Evolutionary conservation across 306 rosid species (phyloP).

Genomic region (Argentina anserina): DNA sequence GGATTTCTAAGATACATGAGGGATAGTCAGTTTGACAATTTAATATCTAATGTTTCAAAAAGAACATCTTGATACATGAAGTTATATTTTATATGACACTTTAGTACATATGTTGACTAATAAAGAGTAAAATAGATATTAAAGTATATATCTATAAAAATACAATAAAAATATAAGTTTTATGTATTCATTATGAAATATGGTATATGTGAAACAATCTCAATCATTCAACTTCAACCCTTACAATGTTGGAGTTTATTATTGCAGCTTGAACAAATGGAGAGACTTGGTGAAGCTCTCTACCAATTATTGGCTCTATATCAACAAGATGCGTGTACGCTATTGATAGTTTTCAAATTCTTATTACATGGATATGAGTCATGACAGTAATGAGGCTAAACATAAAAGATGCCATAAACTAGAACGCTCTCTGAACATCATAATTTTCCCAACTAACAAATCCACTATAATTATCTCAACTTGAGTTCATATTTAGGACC

Average conservation of each 20-base stretch:
- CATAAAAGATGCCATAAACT: neutral
- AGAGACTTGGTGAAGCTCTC: neutral
- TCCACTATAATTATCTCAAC: neutral
- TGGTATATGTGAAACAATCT: too few relatives aligned
- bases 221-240: neutral
- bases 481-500: neutral
- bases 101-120: too few relatives aligned
- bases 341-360: too few relatives aligned
- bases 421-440: neutral
- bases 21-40: too few relatives aligned
- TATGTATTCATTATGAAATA: too few relatives aligned
- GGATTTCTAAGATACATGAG: too few relatives aligned
- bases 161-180: too few relatives aligned
- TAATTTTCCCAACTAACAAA: neutral
- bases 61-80: too few relatives aligned
- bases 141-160: too few relatives aligned
- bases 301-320: neutral
- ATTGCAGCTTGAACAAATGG: neutral
- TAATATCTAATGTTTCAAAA: too few relatives aligned
- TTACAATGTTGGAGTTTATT: neutral
- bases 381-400: neutral
- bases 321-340: neutral
- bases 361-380: neutral
- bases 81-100: too few relatives aligned
- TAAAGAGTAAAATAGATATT: too few relatives aligned